Evolutionary conservation across 345 rosid species (phyloP).

Genomic region (Microcos paniculata): DNA sequence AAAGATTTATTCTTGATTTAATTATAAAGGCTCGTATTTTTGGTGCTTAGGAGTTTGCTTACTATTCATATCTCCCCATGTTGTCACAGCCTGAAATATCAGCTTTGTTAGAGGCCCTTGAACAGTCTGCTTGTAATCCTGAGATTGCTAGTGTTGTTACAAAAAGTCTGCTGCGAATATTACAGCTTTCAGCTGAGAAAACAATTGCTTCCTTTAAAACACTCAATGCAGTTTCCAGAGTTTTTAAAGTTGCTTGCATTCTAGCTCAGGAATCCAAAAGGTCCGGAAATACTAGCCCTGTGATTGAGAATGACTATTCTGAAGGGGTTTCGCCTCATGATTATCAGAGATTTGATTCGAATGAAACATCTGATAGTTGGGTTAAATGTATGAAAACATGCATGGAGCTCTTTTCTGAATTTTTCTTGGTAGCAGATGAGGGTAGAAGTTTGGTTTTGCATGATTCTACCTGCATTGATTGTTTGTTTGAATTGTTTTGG

Average conservation of each 20-base stretch:
- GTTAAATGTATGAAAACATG: slow-evolving; percentile 60
- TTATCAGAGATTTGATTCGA: slow-evolving; percentile 34
- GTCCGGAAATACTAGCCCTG: slow-evolving; percentile 26
- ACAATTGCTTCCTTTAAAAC: slow-evolving; percentile 64
- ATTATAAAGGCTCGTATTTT: not conserved
- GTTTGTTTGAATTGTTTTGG: slow-evolving; percentile 90
- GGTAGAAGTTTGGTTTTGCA: slow-evolving; percentile 60
- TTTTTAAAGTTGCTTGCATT: slow-evolving; percentile 73
- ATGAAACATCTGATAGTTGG: slow-evolving; percentile 43
- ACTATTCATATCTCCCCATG: slow-evolving; percentile 9
- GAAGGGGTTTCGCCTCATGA: slow-evolving; percentile 29
- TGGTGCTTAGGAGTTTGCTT: slow-evolving; percentile 1
- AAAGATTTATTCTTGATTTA: slow-evolving; percentile 2
- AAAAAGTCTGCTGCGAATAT: slow-evolving; percentile 59
- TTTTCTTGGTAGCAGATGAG: slow-evolving; percentile 56
- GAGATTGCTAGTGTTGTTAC: slow-evolving; percentile 64
- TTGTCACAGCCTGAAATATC: slow-evolving; percentile 76
- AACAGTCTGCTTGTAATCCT: slow-evolving; percentile 71
- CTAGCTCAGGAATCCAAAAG: slow-evolving; percentile 66
- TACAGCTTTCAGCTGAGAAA: slow-evolving; percentile 70
- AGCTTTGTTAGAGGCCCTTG: slow-evolving; percentile 83
- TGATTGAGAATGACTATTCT: slow-evolving; percentile 27
- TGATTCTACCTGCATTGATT: slow-evolving; percentile 62
- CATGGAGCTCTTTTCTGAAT: slow-evolving; percentile 58
- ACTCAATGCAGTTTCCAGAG: slow-evolving; percentile 66